phyloP scores from a whole-genome alignment of 192 early-diverging fungal species.

The Paraglomus brasilianum region DNA sequence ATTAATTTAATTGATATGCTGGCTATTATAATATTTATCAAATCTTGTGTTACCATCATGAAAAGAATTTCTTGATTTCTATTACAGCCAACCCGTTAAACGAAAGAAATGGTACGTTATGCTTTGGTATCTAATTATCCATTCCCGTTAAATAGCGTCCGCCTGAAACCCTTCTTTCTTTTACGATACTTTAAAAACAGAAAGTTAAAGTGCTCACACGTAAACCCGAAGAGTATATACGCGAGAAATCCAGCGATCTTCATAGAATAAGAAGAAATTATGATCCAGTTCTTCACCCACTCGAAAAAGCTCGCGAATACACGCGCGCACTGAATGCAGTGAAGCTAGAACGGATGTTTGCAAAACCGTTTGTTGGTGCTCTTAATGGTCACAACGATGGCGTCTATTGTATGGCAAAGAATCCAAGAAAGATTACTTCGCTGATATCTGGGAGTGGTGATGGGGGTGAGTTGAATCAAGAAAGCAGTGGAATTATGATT shows the following conservation, averaged over 20 bases:
- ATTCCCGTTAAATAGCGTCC: no score
- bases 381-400: slow-evolving; percentile 93
- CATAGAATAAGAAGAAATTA: slow-evolving; percentile 86
- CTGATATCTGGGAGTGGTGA: slow-evolving; percentile 91
- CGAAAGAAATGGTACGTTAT: no score
- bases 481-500: neutral
- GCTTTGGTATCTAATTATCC: no score
- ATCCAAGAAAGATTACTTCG: slow-evolving; percentile 81
- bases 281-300: slow-evolving; percentile 88
- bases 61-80: no score
- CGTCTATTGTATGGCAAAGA: slow-evolving; percentile 93
- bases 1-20: no score
- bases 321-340: slow-evolving; percentile 90
- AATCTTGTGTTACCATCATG: no score
- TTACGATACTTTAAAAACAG: slow-evolving; percentile 40
- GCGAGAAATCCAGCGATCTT: slow-evolving; percentile 83
- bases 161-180: no score
- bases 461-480: slow-evolving; percentile 59
- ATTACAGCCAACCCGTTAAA: no score
- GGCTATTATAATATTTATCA: no score
- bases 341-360: slow-evolving; percentile 94
- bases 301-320: slow-evolving; percentile 94
- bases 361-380: slow-evolving; percentile 93
- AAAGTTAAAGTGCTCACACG: slow-evolving; percentile 96
- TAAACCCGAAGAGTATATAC: slow-evolving; percentile 70